Evolutionary conservation across 352 stramenopile genomes (phyloP), one percentile per base, ranked within the genome.

Genomic region (Detonula confervacea): DNA sequence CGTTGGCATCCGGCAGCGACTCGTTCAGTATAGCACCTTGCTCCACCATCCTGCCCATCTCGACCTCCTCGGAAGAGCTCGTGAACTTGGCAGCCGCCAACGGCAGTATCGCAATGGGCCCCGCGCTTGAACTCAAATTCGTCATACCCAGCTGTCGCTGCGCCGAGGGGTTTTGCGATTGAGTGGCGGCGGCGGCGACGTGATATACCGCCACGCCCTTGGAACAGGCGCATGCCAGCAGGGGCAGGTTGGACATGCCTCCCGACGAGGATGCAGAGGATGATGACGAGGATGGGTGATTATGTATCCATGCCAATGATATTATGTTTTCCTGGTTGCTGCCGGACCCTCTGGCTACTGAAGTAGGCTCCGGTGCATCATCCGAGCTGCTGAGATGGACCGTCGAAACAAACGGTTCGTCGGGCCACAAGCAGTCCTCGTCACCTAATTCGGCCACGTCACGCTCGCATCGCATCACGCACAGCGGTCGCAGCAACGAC

Each of bases 161-260:
- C n/a, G n/a, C n/a, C n/a, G n/a, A n/a, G n/a, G n/a, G n/a, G n/a
- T n/a, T n/a, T n/a, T n/a, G n/a, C n/a, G n/a, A n/a, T n/a, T n/a
- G n/a, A n/a, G n/a, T n/a, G n/a, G n/a, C n/a, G n/a, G n/a, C n/a
- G n/a, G n/a, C n/a, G 14, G 16, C 25, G 18, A 94, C 77, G 64
- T 91, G 86, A 62, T 90, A 94, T 8, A 94, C 49, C 55, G 81
- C 84, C 16, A 93, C 56, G 1, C 85, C 89, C 65, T 77, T 82
- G 46, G 82, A 71, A 79, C 87, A 94, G 47, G 80, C 56, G 29
- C 81, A 86, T 1, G 84, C 86, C 8, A 94, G 66, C 18, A 92
- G 44, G 9, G 84, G 67, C 6, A 85, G 51, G 6, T 42, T 30
- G 4, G 77, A 87, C 61, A 80, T 77, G 44, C 57, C 75, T 49